Base-by-base conservation (phyloP, 2,329 filamentous ascomycete species). In the Purpureocillium takamizusanense region DNA sequence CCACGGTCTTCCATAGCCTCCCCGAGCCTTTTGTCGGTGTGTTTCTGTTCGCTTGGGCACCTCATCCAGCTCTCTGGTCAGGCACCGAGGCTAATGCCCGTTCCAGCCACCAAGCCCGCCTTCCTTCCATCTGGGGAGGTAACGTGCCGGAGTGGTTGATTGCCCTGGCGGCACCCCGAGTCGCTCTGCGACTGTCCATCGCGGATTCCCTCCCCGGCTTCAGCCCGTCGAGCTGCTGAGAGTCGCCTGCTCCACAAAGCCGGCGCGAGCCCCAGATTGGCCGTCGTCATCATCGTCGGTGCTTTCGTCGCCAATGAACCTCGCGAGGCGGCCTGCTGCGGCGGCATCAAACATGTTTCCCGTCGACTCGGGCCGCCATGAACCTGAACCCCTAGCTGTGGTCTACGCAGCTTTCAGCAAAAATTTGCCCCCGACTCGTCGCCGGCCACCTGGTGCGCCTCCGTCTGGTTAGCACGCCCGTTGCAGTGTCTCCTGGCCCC, bases 1-100 rank as follows among this genome's bases (percentile, higher is more conserved):
- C 10, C 21, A 10, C 21, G 31, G 25, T 39, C 40, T 44, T 18
- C 41, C 31, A 14, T 25, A 29, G 34, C 17, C 38, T 15, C 31
- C n/a, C 30, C n/a, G n/a, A 46, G 48, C 51, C 49, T 48, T 56
- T 53, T 52, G 56, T 58, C 57, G 57, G 57, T 60, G 56, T 58
- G 53, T 57, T 57, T 53, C 48, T 47, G 16, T 41, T 49, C 40
- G 42, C 49, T 38, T 50, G 46, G 50, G 32, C 21, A 23, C 35
- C 21, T 45, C 49, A 48, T 33, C 12, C 21, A 25, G 5, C n/a
- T 21, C 11, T 37, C 23, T 15, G 31, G 29, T 33, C 21, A 14
- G 40, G 40, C 36, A 38, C 14, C 33, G 28, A 36, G 28, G 10
- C 35, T 25, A 38, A 33, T 12, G 2, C 15, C 16, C 12, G 7